Conservation (phyloP, 140 eudicot species). For the Stevia rebaudiana region DNA sequence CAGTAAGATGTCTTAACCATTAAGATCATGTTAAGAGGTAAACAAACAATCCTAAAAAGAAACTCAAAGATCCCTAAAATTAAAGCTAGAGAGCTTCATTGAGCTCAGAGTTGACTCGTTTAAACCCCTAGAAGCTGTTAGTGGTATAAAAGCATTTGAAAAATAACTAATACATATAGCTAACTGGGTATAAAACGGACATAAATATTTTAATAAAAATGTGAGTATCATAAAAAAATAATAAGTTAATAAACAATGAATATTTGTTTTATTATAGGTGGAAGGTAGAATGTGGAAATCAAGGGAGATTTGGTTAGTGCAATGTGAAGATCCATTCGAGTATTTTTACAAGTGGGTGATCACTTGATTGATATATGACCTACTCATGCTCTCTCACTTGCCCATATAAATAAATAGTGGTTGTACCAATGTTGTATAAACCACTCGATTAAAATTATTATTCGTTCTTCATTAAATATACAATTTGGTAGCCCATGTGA, state of each 20-base stretch:
- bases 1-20: no score
- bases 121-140: no score
- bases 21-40: no score
- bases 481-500: slow-evolving; percentile 38
- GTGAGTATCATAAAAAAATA: neutral
- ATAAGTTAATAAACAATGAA: neutral
- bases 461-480: slow-evolving; percentile 18
- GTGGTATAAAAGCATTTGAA: no score
- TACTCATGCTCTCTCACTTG: slow-evolving; percentile 27
- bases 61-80: no score
- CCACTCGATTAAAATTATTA: slow-evolving; percentile 21
- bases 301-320: slow-evolving; percentile 27
- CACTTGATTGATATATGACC: slow-evolving; percentile 34
- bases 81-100: no score
- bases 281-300: slow-evolving; percentile 28
- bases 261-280: neutral
- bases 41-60: no score
- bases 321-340: slow-evolving; percentile 13
- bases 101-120: no score
- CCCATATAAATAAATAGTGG: slow-evolving; percentile 32
- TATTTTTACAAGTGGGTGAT: slow-evolving; percentile 28
- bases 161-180: no score
- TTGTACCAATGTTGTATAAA: slow-evolving; percentile 28
- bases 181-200: no score
- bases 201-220: no score